These are phyloP conservation scores for Botrytis hyacinthi DNA, from an alignment of 2,329 filamentous ascomycete genomes.

Conservation along the genomic window DNA sequence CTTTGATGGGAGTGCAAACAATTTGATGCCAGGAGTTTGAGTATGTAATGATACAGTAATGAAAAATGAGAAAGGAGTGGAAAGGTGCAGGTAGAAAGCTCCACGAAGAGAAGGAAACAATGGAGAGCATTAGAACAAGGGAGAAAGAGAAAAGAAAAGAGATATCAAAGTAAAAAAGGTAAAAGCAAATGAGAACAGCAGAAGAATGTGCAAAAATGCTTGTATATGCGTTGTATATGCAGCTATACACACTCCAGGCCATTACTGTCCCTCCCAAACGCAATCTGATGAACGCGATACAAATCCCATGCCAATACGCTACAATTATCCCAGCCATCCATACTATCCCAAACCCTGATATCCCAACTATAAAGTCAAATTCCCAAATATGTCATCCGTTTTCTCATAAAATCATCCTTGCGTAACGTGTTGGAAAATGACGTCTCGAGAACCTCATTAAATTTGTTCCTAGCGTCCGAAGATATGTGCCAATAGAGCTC, in stretches of 20 bases:
- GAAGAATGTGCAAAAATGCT: not conserved
- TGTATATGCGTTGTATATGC: not conserved
- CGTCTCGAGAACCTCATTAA: not conserved
- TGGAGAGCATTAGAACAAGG: not conserved
- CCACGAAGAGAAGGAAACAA: not conserved
- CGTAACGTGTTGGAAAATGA: not conserved
- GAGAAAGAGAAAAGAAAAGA: not conserved
- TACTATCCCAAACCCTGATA: not conserved
- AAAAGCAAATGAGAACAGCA: not conserved
- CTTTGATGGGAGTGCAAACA: no score
- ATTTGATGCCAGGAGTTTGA: not conserved
- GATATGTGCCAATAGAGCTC: constrained; percentile 42
- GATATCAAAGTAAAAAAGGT: not conserved
- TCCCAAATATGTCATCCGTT: not conserved
- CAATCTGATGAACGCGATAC: not conserved
- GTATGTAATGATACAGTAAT: not conserved
- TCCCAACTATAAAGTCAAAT: not conserved
- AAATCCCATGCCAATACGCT: not conserved
- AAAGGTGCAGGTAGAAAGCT: not conserved
- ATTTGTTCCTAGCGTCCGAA: constrained; percentile 17
- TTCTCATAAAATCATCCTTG: not conserved
- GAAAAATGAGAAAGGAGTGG: not conserved
- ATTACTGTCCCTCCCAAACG: not conserved
- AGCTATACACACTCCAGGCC: not conserved
- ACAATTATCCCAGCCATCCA: not conserved